Percentiles rank a stretch among this genome's conserved stretches.
phyloP scores from a whole-genome alignment of 345 rosid genomes.

The Acer negundo region DNA sequence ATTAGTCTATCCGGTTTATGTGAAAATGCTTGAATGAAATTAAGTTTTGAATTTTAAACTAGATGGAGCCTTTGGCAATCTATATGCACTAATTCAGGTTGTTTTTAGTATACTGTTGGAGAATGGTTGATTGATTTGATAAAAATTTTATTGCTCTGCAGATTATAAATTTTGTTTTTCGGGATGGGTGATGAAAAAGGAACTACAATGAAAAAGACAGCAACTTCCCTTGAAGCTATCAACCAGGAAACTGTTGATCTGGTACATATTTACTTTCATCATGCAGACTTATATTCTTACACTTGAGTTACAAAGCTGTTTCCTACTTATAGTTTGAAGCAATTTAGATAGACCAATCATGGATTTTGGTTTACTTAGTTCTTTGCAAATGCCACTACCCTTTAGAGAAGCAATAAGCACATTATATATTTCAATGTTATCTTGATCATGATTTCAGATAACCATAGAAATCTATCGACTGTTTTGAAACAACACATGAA shows the following conservation, averaged over 20 bases:
- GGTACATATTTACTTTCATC: conserved; percentile 30
- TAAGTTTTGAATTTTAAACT: not conserved
- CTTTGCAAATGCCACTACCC: not conserved
- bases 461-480: not conserved
- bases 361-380: not conserved
- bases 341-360: not conserved
- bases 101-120: not conserved
- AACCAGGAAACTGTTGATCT: conserved; percentile 78
- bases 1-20: not conserved
- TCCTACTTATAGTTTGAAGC: not conserved
- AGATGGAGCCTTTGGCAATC: not conserved
- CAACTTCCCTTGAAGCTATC: conserved; percentile 65
- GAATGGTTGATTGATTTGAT: not conserved
- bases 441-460: not conserved
- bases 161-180: conserved; percentile 10
- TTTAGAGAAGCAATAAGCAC: not conserved
- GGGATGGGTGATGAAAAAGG: conserved; percentile 28
- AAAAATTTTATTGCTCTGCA: conserved; percentile 13
- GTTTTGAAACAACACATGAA: not conserved
- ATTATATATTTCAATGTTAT: not conserved
- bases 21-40: not conserved
- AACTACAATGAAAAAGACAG: conserved; percentile 45
- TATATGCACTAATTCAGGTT: not conserved
- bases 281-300: not conserved
- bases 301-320: not conserved